phyloP scores from a whole-genome alignment of 2,329 filamentous ascomycete genomes.

The Dactylella cylindrospora region DNA sequence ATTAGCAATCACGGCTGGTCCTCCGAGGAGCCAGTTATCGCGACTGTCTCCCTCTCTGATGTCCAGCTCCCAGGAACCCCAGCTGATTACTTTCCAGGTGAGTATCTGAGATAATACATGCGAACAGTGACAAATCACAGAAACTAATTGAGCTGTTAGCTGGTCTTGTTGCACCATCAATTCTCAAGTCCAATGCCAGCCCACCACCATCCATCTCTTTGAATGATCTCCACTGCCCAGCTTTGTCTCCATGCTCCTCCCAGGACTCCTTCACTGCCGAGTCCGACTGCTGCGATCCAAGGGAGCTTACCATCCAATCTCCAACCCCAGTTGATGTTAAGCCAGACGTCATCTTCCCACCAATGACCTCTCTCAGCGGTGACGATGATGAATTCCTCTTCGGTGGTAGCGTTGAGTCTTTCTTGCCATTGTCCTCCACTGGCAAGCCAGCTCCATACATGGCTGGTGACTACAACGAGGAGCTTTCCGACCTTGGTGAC shows the following conservation, averaged over 20 bases:
- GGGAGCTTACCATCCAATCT: constrained; percentile 48
- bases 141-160: constrained; percentile 43
- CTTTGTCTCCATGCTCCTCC: constrained; percentile 48
- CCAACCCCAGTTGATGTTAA: constrained; percentile 46
- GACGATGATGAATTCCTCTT: constrained; percentile 48
- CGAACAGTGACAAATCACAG: constrained; percentile 1
- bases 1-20: constrained; percentile 42
- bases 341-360: constrained; percentile 46
- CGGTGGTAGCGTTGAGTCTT: constrained; percentile 39
- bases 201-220: constrained; percentile 46
- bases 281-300: constrained; percentile 48
- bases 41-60: constrained; percentile 48
- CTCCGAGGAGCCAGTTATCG: constrained; percentile 37
- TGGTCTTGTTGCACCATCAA: constrained; percentile 45
- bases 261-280: constrained; percentile 46
- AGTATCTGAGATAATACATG: constrained; percentile 13
- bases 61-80: constrained; percentile 47
- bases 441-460: constrained; percentile 37
- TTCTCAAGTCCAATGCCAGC: constrained; percentile 46
- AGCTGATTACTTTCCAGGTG: constrained; percentile 45
- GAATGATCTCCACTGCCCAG: constrained; percentile 47
- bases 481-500: constrained; percentile 39
- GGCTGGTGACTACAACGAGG: constrained; percentile 43
- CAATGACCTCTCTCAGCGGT: constrained; percentile 45
- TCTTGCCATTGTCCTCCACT: constrained; percentile 35